Evolutionary conservation across 106 monocot genomes (phyloP).

Genomic region (Dendrobium catenatum): DNA sequence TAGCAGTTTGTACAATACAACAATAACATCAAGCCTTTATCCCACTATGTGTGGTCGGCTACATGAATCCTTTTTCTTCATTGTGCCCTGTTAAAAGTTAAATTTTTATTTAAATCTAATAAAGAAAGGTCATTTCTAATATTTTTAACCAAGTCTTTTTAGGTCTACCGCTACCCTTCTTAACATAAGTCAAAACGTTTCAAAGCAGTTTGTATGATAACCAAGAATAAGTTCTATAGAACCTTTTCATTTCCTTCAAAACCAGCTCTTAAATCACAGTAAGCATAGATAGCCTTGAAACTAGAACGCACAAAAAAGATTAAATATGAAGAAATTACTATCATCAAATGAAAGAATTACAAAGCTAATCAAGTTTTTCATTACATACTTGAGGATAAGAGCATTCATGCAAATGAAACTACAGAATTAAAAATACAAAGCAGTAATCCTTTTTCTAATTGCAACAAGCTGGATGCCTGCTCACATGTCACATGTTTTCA

Average conservation of each 20-base stretch:
- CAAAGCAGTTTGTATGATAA: not conserved
- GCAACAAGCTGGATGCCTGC: not conserved
- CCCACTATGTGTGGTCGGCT: too few species aligned
- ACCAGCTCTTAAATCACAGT: not conserved
- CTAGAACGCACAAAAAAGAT: not conserved
- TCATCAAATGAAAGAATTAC: not conserved
- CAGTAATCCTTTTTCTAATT: not conserved
- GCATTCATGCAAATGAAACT: not conserved
- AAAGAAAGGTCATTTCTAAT: too few species aligned
- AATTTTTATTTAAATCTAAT: too few species aligned
- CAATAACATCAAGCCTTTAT: too few species aligned
- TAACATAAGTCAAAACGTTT: too few species aligned
- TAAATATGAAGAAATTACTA: slow-evolving; percentile 2
- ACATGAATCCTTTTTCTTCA: too few species aligned
- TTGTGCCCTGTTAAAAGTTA: too few species aligned
- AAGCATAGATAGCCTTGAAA: not conserved
- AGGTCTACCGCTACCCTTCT: too few species aligned
- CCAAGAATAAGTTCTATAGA: not conserved
- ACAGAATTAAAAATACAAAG: slow-evolving; percentile 1
- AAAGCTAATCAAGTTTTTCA: not conserved
- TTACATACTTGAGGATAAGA: not conserved
- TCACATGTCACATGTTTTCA: not conserved
- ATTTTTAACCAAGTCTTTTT: too few species aligned
- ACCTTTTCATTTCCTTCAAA: not conserved
- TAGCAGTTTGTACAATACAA: not conserved